A percentile compares a stretch with the other conserved stretches of the same genome.
Evolutionary conservation across 108 stramenopile species (phyloP).

Genomic region (Asterionellopsis glacialis): DNA sequence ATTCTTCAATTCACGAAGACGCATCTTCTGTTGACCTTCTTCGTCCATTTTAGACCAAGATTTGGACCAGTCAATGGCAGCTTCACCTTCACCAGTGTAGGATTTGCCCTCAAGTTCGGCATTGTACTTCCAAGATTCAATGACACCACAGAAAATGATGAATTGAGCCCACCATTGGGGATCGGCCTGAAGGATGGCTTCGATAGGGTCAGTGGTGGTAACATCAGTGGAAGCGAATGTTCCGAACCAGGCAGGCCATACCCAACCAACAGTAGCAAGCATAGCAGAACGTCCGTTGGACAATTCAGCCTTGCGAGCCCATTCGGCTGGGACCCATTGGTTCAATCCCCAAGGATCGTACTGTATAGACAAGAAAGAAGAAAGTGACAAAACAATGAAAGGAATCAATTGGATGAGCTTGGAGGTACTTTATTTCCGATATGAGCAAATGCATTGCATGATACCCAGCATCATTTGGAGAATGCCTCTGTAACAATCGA

Average conservation of each 20-base stretch:
- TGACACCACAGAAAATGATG: slow-evolving; percentile 76
- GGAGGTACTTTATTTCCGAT: neutral
- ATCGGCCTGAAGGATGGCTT: slow-evolving; percentile 81
- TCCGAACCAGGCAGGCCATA: slow-evolving; percentile 71
- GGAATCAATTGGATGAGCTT: neutral
- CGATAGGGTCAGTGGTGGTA: slow-evolving; percentile 84
- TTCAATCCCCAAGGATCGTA: slow-evolving; percentile 82
- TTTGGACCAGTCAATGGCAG: slow-evolving; percentile 83
- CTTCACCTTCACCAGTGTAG: slow-evolving; percentile 68
- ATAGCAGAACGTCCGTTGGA: slow-evolving; percentile 89
- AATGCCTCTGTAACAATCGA: neutral
- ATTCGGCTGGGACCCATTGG: slow-evolving; percentile 74
- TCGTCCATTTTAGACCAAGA: slow-evolving; percentile 58
- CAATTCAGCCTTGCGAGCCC: slow-evolving; percentile 84
- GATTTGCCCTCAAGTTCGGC: slow-evolving; percentile 75
- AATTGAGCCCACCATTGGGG: slow-evolving; percentile 94
- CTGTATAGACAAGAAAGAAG: slow-evolving; percentile 29
- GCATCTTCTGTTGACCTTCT: slow-evolving; percentile 57
- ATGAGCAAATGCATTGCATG: neutral
- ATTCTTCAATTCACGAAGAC: slow-evolving; percentile 92
- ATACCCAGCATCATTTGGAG: neutral
- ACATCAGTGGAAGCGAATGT: slow-evolving; percentile 71
- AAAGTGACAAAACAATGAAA: neutral
- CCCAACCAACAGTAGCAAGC: slow-evolving; percentile 83
- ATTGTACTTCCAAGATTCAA: slow-evolving; percentile 84